A percentile compares a stretch with the other conserved stretches of the same genome.
Evolutionary conservation across 129 eudicot genomes (phyloP).

Genomic region (Cynara cardunculus): DNA sequence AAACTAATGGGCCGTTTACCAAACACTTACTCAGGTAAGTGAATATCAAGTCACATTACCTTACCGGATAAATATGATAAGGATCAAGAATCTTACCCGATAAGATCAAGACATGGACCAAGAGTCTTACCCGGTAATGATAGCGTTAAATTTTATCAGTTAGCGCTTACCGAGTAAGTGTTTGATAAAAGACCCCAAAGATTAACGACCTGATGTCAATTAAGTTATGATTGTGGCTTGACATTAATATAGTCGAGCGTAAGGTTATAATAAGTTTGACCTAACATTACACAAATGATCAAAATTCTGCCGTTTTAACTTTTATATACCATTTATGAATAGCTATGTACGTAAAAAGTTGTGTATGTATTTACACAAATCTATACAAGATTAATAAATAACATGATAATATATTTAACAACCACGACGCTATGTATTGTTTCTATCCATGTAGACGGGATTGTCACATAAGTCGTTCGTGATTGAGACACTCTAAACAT

Average conservation of each 20-base stretch:
- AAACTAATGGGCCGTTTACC: too few species aligned
- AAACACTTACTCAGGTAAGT: too few species aligned
- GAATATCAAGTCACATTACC: too few species aligned
- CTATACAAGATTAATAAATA: not conserved
- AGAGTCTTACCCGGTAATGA: too few species aligned
- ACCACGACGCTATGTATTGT: not conserved
- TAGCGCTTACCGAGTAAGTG: too few species aligned
- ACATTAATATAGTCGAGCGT: not conserved
- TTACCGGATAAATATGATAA: too few species aligned
- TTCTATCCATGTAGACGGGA: not conserved
- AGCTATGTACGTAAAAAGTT: not conserved
- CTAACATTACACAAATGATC: not conserved
- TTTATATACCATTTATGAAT: not conserved
- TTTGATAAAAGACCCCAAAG: not conserved
- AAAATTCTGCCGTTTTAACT: not conserved
- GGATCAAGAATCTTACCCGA: too few species aligned
- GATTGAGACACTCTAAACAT: too few species aligned
- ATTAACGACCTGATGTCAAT: not conserved
- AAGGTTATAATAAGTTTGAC: not conserved
- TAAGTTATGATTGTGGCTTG: not conserved
- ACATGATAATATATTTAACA: not conserved
- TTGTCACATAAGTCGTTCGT: too few species aligned
- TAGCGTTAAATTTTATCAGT: too few species aligned
- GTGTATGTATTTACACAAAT: not conserved
- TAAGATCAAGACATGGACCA: too few species aligned